Conservation (phyloP, 1,284 basidiomycete species). For the Cutaneotrichosporon sp. region DNA sequence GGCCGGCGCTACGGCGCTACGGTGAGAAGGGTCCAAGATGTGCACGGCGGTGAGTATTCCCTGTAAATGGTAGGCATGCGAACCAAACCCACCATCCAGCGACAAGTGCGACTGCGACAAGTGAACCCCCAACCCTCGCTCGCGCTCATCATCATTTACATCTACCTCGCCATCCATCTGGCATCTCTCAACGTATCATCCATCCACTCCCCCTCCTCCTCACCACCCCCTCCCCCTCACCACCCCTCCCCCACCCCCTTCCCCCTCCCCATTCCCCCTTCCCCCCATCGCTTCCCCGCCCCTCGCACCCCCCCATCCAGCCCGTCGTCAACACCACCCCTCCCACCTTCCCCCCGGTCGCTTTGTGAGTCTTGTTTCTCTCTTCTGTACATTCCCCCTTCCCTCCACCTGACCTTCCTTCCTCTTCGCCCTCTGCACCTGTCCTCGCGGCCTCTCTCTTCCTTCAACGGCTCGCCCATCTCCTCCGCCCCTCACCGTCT, state of each 20-base stretch:
- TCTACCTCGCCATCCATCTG: slow-evolving; percentile 7
- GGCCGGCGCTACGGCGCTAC: too few species aligned
- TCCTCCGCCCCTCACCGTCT: not conserved
- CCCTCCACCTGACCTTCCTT: slow-evolving; percentile 24
- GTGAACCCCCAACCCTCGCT: too few species aligned
- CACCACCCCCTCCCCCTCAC: slow-evolving; percentile 1
- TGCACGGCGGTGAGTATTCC: too few species aligned
- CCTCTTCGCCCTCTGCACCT: not conserved
- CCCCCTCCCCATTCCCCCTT: not conserved
- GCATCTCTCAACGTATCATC: slow-evolving; percentile 1
- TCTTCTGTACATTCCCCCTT: slow-evolving; percentile 4
- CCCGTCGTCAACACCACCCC: not conserved
- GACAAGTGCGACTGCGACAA: too few species aligned
- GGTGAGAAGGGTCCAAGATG: too few species aligned
- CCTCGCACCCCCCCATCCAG: slow-evolving; percentile 3
- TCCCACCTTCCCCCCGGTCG: slow-evolving; percentile 1
- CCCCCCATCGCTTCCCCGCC: slow-evolving; percentile 2
- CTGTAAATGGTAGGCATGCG: too few species aligned
- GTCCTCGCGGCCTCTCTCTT: too few species aligned
- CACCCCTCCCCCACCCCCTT: slow-evolving; percentile 3
- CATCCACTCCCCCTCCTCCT: slow-evolving; percentile 3
- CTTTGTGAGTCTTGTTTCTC: slow-evolving; percentile 8
- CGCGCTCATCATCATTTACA: slow-evolving; percentile 10
- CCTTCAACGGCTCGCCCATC: not conserved
- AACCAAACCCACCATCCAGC: not conserved